Evolutionary conservation across 2,329 filamentous ascomycete species (phyloP), one percentile per base, ranked within the genome.

Genomic region (Colletotrichum sublineola): DNA sequence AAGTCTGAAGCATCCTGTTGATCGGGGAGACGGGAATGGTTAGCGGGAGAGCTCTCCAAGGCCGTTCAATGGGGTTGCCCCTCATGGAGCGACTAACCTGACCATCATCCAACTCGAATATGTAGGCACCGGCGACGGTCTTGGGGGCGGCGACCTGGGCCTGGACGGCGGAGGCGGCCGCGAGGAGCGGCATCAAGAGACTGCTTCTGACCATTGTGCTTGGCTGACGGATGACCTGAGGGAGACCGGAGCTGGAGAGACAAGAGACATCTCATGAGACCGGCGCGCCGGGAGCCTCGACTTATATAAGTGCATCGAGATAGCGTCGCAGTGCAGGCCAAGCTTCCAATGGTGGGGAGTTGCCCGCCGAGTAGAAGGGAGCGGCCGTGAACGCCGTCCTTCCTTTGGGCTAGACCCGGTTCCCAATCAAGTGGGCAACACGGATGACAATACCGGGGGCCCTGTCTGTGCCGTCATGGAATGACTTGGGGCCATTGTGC

Each of bases 101-200:
- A 9, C 82, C 81, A 29, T 87, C 84, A 57, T 88, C 84, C 63
- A 88, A 86, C 74, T 89, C 87, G 70, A 89, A 82, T 74, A 89
- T 86, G 78, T 85, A 89, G 33, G 84, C 84, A 29, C 87, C 86
- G 0, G 84, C 80, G 15, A 89, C 76, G 52, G 82, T 75, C 40
- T 77, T 70, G 63, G 74, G 77, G 57, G 71, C 76, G 44, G 74
- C 55, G n/a, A 75, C 48, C 52, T 76, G 74, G n/a, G 77, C 77
- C 48, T 78, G 71, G 24, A 81, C 75, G 20, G 79, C 80, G 24
- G 77, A 76, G 36, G 77, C 77, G 44, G 78, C 80, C 73, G 80
- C 81, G 63, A 83, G 77, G 18, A 85, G 78, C 77, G 80, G 78
- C 77, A 80, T 69, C 66, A 82, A 75, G 44, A 81, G 58, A 65